Percentiles rank a stretch among this genome's conserved stretches.
These are phyloP conservation scores for Croton setiger DNA, from an alignment of 441 rosid genomes.

Conservation along the genomic window DNA sequence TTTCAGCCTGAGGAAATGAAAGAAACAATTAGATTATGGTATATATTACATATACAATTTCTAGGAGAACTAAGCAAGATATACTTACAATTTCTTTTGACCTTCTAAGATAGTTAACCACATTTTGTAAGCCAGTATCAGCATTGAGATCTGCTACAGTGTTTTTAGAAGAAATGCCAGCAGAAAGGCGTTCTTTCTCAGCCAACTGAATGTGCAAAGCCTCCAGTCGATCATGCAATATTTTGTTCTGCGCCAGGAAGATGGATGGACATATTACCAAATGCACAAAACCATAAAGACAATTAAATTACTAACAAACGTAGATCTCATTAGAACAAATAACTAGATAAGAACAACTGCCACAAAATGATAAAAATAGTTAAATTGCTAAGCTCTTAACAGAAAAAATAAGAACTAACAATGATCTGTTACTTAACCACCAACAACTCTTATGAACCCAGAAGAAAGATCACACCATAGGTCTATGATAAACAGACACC, in stretches of 20 bases:
- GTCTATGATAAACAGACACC: too few relatives aligned
- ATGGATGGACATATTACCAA: constrained; percentile 8
- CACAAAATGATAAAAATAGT: too few relatives aligned
- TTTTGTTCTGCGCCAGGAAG: constrained; percentile 64
- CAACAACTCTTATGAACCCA: too few relatives aligned
- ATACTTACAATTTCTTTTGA: constrained; percentile 81
- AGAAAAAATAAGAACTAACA: too few relatives aligned
- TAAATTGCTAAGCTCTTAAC: too few relatives aligned
- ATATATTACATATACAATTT: neutral
- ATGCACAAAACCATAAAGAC: neutral
- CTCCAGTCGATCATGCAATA: constrained; percentile 82
- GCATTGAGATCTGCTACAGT: constrained; percentile 36
- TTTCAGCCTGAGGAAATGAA: constrained; percentile 68
- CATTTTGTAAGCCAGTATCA: constrained; percentile 79
- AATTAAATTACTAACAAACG: neutral
- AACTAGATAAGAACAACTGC: neutral
- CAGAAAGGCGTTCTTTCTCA: constrained; percentile 63
- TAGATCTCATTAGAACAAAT: neutral
- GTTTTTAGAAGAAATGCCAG: constrained; percentile 45
- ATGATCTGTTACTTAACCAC: too few relatives aligned
- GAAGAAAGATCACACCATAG: too few relatives aligned
- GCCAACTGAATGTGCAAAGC: constrained; percentile 88
- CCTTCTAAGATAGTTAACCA: constrained; percentile 80
- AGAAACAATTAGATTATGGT: constrained; percentile 17
- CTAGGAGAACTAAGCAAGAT: neutral